A percentile compares a stretch with the other conserved stretches of the same genome.
phyloP scores from a whole-genome alignment of 2,329 filamentous ascomycete genomes.

The Xylariaceae sp. region DNA sequence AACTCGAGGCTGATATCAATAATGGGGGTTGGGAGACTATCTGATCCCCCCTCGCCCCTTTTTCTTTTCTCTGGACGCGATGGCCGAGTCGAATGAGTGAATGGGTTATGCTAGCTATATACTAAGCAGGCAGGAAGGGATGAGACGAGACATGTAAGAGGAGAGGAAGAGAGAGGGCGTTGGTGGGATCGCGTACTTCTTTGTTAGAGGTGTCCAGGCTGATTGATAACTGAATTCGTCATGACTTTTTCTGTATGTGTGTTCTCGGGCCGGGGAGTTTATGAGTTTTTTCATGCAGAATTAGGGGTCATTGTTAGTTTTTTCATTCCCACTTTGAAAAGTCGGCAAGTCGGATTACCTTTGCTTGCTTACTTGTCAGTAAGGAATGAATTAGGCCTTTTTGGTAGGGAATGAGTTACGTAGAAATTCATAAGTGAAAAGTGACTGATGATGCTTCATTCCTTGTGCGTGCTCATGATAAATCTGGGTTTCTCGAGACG shows the following conservation, averaged over 20 bases:
- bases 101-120: neutral
- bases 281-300: neutral
- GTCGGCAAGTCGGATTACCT: neutral
- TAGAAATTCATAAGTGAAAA: no score
- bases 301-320: neutral
- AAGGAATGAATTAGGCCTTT: no score
- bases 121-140: neutral
- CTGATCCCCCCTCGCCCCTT: constrained; percentile 30
- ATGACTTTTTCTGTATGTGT: neutral
- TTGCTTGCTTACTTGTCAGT: neutral
- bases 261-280: neutral
- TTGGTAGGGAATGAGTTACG: no score
- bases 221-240: neutral
- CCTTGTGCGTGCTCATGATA: no score
- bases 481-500: neutral
- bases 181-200: constrained; percentile 1
- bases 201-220: neutral
- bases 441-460: no score
- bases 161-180: neutral
- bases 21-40: constrained; percentile 96
- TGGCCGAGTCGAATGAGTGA: neutral
- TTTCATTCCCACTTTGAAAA: neutral
- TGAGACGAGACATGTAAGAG: neutral
- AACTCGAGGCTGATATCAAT: constrained; percentile 91
- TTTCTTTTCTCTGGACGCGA: neutral